Percentiles rank a stretch among this genome's conserved stretches.
Evolutionary conservation across 2,329 filamentous ascomycete species (phyloP).

Genomic region (Nannizzia gypsea): DNA sequence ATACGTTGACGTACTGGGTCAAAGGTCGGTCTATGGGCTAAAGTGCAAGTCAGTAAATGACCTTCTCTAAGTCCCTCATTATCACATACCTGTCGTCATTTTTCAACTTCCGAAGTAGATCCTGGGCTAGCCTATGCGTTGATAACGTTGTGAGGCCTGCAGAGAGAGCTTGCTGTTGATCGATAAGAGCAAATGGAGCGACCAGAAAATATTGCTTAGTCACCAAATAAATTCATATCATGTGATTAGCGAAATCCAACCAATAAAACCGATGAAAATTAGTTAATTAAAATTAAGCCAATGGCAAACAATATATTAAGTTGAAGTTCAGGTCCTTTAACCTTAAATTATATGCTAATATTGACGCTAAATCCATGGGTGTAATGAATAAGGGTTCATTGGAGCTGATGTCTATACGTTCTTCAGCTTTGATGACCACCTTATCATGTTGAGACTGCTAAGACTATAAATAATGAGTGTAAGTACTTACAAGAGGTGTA

Average conservation of each 20-base stretch:
- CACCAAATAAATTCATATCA: background rate
- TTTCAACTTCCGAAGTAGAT: background rate
- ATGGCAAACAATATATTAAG: too few species aligned
- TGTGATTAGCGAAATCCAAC: background rate
- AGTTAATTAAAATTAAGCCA: too few species aligned
- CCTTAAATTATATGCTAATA: too few species aligned
- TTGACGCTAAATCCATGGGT: too few species aligned
- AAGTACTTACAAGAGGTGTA: too few species aligned
- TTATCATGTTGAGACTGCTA: too few species aligned
- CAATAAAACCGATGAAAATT: too few species aligned
- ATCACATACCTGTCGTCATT: constrained; percentile 33
- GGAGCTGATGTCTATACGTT: too few species aligned
- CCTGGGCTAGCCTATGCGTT: background rate
- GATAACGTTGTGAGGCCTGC: background rate
- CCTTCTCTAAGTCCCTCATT: background rate
- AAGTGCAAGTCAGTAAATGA: constrained; percentile 22
- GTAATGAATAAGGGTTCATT: too few species aligned
- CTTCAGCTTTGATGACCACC: too few species aligned
- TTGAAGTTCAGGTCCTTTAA: too few species aligned
- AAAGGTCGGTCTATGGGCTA: constrained; percentile 77
- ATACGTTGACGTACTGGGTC: constrained; percentile 55
- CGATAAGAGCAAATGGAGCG: background rate
- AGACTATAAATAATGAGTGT: too few species aligned
- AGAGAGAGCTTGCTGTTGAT: background rate
- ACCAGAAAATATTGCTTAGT: background rate